Evolutionary conservation across 805 yeast species (phyloP).

Genomic region (Wickerhamiella lipophila): DNA sequence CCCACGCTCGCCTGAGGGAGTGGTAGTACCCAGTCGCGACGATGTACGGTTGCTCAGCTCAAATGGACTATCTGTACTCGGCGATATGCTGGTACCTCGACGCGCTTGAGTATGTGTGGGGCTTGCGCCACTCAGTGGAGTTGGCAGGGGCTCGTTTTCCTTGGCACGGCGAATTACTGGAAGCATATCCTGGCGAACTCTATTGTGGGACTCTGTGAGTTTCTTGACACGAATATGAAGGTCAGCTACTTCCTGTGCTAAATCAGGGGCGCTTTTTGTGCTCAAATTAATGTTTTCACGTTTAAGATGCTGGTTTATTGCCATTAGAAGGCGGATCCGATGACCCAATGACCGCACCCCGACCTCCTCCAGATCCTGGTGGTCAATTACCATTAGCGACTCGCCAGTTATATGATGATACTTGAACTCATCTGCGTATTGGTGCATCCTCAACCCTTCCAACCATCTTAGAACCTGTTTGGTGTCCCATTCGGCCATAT

Average conservation of each 20-base stretch:
- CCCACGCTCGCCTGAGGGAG: constrained; percentile 5
- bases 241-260: constrained; percentile 13
- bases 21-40: background rate
- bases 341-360: constrained; percentile 44
- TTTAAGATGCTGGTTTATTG: constrained; percentile 35
- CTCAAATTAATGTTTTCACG: background rate
- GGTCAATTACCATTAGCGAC: constrained; percentile 51
- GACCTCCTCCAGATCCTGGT: constrained; percentile 61
- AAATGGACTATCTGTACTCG: constrained; percentile 3
- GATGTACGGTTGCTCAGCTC: constrained; percentile 9
- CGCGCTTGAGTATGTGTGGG: constrained; percentile 3
- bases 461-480: constrained; percentile 13
- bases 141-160: constrained; percentile 53
- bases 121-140: constrained; percentile 28
- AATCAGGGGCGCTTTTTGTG: constrained; percentile 11
- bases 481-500: constrained; percentile 10
- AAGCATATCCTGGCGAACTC: constrained; percentile 49
- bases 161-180: constrained; percentile 51
- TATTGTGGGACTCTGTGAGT: constrained; percentile 41
- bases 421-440: constrained; percentile 29
- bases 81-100: constrained; percentile 2
- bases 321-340: constrained; percentile 47
- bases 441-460: constrained; percentile 9
- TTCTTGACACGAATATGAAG: constrained; percentile 30
- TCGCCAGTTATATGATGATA: constrained; percentile 61